Evolutionary conservation across 2,329 filamentous ascomycete genomes (phyloP).

Genomic region (Exophiala bonariae): DNA sequence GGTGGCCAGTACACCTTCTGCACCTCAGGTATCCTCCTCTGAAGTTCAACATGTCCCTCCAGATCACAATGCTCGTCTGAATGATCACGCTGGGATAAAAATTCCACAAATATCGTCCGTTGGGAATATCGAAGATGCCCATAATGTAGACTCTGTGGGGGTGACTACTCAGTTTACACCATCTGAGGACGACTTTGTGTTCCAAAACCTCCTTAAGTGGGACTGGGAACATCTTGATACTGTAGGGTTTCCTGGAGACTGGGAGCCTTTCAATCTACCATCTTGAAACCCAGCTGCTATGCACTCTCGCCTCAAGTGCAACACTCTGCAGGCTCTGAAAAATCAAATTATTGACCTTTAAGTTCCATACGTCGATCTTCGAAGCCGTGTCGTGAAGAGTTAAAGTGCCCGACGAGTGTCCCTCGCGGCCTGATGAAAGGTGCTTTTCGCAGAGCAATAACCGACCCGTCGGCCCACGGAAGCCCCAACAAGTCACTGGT

Average conservation of each 20-base stretch:
- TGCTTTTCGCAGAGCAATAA: background rate
- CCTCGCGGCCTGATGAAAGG: no score
- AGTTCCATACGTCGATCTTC: no score
- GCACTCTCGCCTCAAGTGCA: no score
- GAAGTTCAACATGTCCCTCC: background rate
- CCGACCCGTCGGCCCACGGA: slow-evolving; percentile 10
- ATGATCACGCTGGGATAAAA: background rate
- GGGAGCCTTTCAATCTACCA: slow-evolving; percentile 11
- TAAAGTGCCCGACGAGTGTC: no score
- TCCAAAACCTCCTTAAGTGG: slow-evolving; percentile 24
- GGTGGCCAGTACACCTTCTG: background rate
- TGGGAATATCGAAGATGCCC: background rate
- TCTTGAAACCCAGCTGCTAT: no score
- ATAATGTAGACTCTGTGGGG: no score
- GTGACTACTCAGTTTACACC: slow-evolving; percentile 14
- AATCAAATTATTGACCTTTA: no score
- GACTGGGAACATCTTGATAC: slow-evolving; percentile 27
- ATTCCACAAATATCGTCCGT: slow-evolving; percentile 3
- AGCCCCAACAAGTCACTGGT: background rate
- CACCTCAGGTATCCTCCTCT: background rate
- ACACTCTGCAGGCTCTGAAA: no score
- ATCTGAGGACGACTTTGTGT: slow-evolving; percentile 20
- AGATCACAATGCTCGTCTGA: background rate
- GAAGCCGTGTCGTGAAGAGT: no score
- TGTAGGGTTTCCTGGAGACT: slow-evolving; percentile 18